Conservation (phyloP, 768 basidiomycete species). For the Lyophyllum decastes region DNA sequence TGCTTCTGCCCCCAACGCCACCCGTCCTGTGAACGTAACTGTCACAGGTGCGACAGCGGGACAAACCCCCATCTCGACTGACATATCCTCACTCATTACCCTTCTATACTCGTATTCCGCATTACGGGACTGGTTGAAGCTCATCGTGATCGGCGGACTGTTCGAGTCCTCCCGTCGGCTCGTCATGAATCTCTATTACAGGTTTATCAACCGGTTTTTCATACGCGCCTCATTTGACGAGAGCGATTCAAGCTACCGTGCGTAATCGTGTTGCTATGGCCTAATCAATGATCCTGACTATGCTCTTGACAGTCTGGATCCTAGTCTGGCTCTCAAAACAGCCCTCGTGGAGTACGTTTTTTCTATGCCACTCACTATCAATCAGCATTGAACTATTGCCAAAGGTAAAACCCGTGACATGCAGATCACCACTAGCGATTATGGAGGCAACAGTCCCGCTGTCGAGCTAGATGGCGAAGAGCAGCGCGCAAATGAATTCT, state of each 20-base stretch:
- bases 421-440: conserved; percentile 43
- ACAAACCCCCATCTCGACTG: conserved; percentile 6
- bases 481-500: conserved; percentile 11
- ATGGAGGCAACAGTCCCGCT: conserved; percentile 22
- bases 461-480: conserved; percentile 30
- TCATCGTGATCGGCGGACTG: conserved; percentile 52
- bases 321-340: conserved; percentile 58
- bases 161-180: conserved; percentile 50
- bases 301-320: conserved; percentile 47
- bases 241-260: conserved; percentile 31
- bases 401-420: conserved; percentile 46
- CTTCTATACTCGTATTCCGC: conserved; percentile 39
- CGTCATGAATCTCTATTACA: conserved; percentile 34
- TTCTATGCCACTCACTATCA: neutral
- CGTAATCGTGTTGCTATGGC: neutral
- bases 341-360: conserved; percentile 50
- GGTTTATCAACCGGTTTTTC: conserved; percentile 43
- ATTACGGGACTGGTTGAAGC: conserved; percentile 51
- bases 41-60: conserved; percentile 14
- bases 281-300: neutral
- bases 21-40: neutral
- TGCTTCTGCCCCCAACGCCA: neutral
- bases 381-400: neutral
- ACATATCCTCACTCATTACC: conserved; percentile 15
- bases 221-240: conserved; percentile 53